Conservation (phyloP, 164 flowering plant genomes). For the Magnolia kwangsiensis region DNA sequence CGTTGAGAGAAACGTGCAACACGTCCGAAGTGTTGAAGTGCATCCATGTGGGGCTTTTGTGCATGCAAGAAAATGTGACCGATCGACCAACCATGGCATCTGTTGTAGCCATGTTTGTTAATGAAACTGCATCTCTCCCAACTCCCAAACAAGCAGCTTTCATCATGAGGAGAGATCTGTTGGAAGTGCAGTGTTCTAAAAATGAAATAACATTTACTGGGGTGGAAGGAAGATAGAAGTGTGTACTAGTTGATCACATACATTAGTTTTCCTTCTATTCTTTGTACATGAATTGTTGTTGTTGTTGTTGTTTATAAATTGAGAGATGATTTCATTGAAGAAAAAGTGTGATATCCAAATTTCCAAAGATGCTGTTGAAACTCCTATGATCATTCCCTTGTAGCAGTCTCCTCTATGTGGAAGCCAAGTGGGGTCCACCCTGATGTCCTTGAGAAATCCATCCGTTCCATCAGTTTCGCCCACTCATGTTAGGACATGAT, state of each 20-base stretch:
- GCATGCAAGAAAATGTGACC: conserved; percentile 23
- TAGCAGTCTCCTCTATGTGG: too few species aligned
- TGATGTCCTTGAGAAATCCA: too few species aligned
- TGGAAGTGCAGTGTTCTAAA: not conserved
- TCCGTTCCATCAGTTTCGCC: too few species aligned
- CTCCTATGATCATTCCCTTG: too few species aligned
- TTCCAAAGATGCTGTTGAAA: too few species aligned
- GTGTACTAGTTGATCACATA: not conserved
- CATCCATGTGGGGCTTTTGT: conserved; percentile 26
- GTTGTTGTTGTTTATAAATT: not conserved
- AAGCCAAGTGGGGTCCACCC: too few species aligned
- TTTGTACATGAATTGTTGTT: not conserved
- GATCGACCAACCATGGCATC: conserved; percentile 25
- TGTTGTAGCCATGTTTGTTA: conserved; percentile 17
- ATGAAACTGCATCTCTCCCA: conserved; percentile 16
- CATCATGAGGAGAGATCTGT: not conserved
- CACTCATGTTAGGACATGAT: too few species aligned
- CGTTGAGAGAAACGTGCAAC: conserved; percentile 9
- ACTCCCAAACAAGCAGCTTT: conserved; percentile 16
- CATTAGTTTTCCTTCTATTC: too few species aligned
- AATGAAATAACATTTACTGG: conserved; percentile 6
- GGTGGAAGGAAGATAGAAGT: conserved; percentile 4
- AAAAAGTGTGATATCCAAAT: too few species aligned
- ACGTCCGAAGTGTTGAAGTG: conserved; percentile 14
- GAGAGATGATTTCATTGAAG: not conserved